phyloP scores from a whole-genome alignment of 202 grass and related monocot genomes.

The Cymbopogon flexuosus region DNA sequence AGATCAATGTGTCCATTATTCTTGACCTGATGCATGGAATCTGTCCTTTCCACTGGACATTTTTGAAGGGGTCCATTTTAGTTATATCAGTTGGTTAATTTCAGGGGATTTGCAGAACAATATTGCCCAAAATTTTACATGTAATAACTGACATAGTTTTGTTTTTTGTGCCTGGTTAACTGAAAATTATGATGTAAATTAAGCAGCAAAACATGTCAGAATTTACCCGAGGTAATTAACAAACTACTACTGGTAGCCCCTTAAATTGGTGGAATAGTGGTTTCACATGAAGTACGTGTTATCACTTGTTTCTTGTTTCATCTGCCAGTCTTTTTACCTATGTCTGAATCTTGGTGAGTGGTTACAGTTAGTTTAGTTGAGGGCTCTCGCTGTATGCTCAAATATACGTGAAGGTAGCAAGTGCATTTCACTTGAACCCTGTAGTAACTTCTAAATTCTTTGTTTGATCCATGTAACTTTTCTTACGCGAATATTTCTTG shows the following conservation, averaged over 20 bases:
- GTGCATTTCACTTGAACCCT: neutral
- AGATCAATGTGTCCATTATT: neutral
- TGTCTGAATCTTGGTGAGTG: neutral
- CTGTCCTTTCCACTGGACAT: neutral
- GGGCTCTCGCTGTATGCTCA: neutral
- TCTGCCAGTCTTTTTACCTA: neutral
- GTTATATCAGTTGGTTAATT: neutral
- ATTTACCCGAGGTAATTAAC: neutral
- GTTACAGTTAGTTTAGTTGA: neutral
- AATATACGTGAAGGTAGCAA: neutral
- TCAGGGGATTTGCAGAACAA: neutral
- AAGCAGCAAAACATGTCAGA: neutral
- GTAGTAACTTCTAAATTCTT: neutral
- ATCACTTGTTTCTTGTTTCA: neutral
- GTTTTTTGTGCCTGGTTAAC: neutral
- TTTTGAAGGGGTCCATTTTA: neutral
- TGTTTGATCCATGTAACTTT: neutral
- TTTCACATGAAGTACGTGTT: constrained; percentile 17
- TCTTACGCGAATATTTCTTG: neutral
- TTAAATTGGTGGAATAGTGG: neutral
- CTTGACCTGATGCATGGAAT: constrained; percentile 4
- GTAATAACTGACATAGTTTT: neutral
- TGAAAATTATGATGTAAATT: neutral
- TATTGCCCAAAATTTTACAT: neutral
- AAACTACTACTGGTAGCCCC: neutral